A percentile compares a stretch with the other conserved stretches of the same genome.
Conservation (phyloP, 2,329 filamentous ascomycete species). For the Zarea fungicola region DNA sequence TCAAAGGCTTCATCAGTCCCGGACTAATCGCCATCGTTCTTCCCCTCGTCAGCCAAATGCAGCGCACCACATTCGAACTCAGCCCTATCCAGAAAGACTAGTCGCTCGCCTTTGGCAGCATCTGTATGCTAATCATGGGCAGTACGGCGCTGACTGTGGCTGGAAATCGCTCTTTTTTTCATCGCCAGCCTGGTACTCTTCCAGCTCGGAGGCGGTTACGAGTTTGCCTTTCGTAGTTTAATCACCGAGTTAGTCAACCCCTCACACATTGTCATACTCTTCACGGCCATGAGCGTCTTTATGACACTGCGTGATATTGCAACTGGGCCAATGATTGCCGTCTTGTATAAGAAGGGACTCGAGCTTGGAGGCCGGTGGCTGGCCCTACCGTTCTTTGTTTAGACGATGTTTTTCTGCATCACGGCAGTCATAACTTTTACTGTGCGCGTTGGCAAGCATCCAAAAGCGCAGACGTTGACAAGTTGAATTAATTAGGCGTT, state of each 20-base stretch:
- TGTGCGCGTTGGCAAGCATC: not conserved
- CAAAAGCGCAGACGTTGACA: not conserved
- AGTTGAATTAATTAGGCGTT: no score
- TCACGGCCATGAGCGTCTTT: slow-evolving; percentile 1
- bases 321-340: slow-evolving; percentile 2
- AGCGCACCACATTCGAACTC: not conserved
- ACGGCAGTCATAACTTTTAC: not conserved
- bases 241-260: slow-evolving; percentile 4
- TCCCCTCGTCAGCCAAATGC: slow-evolving; percentile 1
- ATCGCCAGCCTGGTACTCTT: not conserved
- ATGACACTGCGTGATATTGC: not conserved
- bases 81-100: slow-evolving; percentile 5
- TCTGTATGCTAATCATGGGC: no score
- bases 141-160: not conserved
- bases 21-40: slow-evolving; percentile 1
- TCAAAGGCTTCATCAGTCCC: not conserved
- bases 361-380: slow-evolving; percentile 2
- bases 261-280: slow-evolving; percentile 6
- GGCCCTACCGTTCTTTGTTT: slow-evolving; percentile 5
- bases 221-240: slow-evolving; percentile 8
- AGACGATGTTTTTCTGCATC: not conserved
- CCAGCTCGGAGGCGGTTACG: slow-evolving; percentile 3
- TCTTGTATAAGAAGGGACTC: not conserved
- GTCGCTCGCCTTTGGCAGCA: not conserved
- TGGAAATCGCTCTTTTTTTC: not conserved